phyloP scores from a whole-genome alignment of 139 green algal genomes.

The Tetraselmis striata region DNA sequence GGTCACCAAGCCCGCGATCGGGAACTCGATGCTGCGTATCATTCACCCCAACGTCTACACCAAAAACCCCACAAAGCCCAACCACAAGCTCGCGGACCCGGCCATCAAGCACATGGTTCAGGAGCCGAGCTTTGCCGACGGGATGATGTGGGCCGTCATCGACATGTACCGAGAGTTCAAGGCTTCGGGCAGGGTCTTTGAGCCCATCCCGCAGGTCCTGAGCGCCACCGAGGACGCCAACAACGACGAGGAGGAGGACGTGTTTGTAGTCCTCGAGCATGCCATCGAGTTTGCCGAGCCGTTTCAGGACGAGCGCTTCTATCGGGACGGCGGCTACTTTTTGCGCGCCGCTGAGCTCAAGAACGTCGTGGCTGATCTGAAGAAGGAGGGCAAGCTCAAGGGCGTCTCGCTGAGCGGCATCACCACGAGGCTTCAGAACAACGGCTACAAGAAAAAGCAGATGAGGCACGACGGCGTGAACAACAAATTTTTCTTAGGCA shows the following conservation, averaged over 20 bases:
- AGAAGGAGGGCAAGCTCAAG: neutral
- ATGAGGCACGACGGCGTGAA: neutral
- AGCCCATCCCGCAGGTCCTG: neutral
- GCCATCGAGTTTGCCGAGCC: neutral
- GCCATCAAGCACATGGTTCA: neutral
- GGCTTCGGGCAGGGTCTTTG: neutral
- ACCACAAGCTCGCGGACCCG: neutral
- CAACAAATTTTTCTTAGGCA: neutral
- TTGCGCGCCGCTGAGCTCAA: neutral
- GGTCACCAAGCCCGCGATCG: neutral
- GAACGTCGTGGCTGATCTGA: neutral
- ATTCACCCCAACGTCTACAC: neutral
- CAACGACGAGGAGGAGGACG: neutral
- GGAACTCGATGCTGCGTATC: neutral
- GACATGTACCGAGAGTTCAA: neutral
- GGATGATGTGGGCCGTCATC: neutral
- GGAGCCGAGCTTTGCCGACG: neutral
- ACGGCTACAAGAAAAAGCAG: neutral
- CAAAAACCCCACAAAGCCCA: neutral
- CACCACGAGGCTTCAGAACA: neutral
- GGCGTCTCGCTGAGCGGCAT: neutral
- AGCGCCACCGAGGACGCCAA: neutral
- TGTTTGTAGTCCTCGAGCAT: neutral
- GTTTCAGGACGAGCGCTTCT: neutral
- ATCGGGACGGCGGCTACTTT: neutral